Conservation (phyloP, 2,329 filamentous ascomycete genomes). For the Plenodomus biglobosus region DNA sequence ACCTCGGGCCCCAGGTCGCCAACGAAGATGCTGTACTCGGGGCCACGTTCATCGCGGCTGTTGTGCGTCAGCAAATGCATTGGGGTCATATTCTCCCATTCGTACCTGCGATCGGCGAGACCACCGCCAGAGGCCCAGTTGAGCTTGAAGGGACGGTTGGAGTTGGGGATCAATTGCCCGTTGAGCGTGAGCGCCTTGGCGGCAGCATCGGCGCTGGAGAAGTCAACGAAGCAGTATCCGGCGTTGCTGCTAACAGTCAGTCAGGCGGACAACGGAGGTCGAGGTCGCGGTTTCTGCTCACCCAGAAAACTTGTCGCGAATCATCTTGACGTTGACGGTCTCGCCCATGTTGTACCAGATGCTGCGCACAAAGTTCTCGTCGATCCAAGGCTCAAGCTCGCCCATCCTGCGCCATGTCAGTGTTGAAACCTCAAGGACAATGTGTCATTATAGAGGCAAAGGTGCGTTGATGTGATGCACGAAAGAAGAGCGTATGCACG, state of each 20-base stretch:
- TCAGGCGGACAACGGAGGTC: slow-evolving; percentile 31
- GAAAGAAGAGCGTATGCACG: not conserved
- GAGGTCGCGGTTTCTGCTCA: slow-evolving; percentile 49
- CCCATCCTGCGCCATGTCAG: slow-evolving; percentile 75
- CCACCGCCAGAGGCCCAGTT: slow-evolving; percentile 99
- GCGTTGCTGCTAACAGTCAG: slow-evolving; percentile 79
- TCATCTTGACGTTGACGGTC: slow-evolving; percentile 98
- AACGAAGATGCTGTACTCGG: slow-evolving; percentile 96
- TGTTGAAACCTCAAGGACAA: not conserved
- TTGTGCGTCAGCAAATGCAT: slow-evolving; percentile 18
- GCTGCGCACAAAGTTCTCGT: slow-evolving; percentile 97
- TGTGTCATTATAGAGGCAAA: not conserved
- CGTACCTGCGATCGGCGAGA: slow-evolving; percentile 86
- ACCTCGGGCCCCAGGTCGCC: slow-evolving; percentile 97
- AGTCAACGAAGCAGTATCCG: slow-evolving; percentile 98
- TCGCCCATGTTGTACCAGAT: slow-evolving; percentile 93
- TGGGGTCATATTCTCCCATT: slow-evolving; percentile 1
- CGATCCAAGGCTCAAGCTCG: slow-evolving; percentile 98
- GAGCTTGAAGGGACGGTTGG: slow-evolving; percentile 92
- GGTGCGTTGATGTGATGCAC: not conserved
- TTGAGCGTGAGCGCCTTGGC: slow-evolving; percentile 90
- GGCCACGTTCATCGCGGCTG: slow-evolving; percentile 86
- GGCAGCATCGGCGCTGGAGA: slow-evolving; percentile 77
- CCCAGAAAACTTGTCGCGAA: slow-evolving; percentile 98
- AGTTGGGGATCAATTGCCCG: slow-evolving; percentile 88